Evolutionary conservation across 345 rosid genomes (phyloP), one percentile per base, ranked within the genome.

Genomic region (Pistacia atlantica): DNA sequence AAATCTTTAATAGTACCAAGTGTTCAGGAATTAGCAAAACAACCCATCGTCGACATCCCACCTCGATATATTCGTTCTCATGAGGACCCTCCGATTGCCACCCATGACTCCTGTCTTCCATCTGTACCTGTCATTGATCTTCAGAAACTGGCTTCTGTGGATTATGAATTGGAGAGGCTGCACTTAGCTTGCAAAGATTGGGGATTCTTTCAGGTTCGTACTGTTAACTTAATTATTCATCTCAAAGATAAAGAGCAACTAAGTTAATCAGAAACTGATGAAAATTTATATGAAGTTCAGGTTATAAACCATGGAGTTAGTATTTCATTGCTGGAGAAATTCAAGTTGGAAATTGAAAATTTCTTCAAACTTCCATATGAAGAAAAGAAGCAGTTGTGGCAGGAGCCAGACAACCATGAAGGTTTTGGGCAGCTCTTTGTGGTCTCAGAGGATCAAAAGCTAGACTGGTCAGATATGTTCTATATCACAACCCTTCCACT

Each of bases 391-490:
- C 79, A 66, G 74, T 75, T 89, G 12, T 89, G 90, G 92, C 90
- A 86, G 73, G 77, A 71, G 9, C 83, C 87, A 2, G 85, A 82
- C 18, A 85, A 86, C 72, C 87, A 86, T 0, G 86, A 89, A 61
- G 90, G 92, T 5, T 89, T 89, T 49, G 92, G 89, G 61, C 90
- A 89, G 79, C 73, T 82, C 13, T 79, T 89, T 62, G 92, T 89
- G 56, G 80, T 73, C 7, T 89, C 87, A 4, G 83, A 86, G 33
- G 89, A 89, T 65, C 90, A 89, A 78, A 89, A 85, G 75, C 82
- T 89, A n/a, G 90, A 86, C 58, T 89, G 92, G 92, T 85, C 83
- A 8, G 90, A 89, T 62, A 81, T 86, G 90, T 89, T 89, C 74
- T 78, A 51, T 58, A 35, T 83, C 9, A 77, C 83, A 31, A 88